Percentiles rank a stretch among this genome's conserved stretches.
Evolutionary conservation across 2,329 filamentous ascomycete genomes (phyloP).

Genomic region (Ascochyta fabae): DNA sequence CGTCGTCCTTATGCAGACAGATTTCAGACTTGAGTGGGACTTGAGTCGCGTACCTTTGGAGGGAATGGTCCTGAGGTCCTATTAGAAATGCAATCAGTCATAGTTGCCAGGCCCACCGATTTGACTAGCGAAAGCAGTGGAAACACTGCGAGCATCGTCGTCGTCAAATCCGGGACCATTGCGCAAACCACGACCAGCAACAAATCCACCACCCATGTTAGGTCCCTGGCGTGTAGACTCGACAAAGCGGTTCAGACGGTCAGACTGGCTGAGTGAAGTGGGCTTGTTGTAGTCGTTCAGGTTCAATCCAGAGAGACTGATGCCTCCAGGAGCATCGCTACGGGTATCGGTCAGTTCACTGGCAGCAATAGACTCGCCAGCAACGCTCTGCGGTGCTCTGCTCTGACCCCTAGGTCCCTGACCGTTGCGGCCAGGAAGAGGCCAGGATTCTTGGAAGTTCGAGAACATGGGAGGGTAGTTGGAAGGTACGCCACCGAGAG

Average conservation of each 20-base stretch:
- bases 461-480: slow-evolving; percentile 96
- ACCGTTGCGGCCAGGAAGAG: slow-evolving; percentile 74
- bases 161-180: slow-evolving; percentile 65
- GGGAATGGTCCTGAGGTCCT: slow-evolving; percentile 10
- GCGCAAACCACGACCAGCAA: slow-evolving; percentile 52
- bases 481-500: slow-evolving; percentile 81
- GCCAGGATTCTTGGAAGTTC: slow-evolving; percentile 90
- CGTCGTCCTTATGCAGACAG: neutral
- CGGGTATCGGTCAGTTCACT: slow-evolving; percentile 88
- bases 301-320: slow-evolving; percentile 84
- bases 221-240: slow-evolving; percentile 78
- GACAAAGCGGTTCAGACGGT: slow-evolving; percentile 92
- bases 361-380: slow-evolving; percentile 90
- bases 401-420: slow-evolving; percentile 69
- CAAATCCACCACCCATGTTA: slow-evolving; percentile 42
- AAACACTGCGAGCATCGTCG: slow-evolving; percentile 94
- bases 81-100: slow-evolving; percentile 56
- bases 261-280: slow-evolving; percentile 78
- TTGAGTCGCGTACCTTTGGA: slow-evolving; percentile 4
- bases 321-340: slow-evolving; percentile 80
- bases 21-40: slow-evolving; percentile 1
- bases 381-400: slow-evolving; percentile 75
- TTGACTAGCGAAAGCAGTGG: slow-evolving; percentile 95
- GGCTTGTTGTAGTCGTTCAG: slow-evolving; percentile 74
- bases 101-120: slow-evolving; percentile 72